Percentiles rank a stretch among this genome's conserved stretches.
These are phyloP conservation scores for Sonneratia alba DNA, from an alignment of 345 rosid genomes.

Conservation along the genomic window DNA sequence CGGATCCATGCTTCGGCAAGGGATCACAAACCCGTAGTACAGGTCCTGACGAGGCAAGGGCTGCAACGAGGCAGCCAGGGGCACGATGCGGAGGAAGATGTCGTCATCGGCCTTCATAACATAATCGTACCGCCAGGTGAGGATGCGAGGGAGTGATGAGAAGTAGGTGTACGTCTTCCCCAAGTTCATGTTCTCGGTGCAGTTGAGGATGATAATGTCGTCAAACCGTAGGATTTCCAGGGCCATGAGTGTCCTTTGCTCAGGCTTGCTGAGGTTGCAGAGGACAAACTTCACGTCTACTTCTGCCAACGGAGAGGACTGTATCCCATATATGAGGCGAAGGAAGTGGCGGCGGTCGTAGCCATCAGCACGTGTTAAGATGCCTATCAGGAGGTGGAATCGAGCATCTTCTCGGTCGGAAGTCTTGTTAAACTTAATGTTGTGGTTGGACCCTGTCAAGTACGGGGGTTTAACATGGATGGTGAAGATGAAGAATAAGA, in stretches of 20 bases:
- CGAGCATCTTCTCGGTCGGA: no score
- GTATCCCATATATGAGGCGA: slow-evolving; percentile 27
- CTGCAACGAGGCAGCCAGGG: slow-evolving; percentile 17
- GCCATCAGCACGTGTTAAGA: slow-evolving; percentile 21
- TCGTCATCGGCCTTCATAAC: slow-evolving; percentile 40
- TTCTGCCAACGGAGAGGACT: slow-evolving; percentile 15
- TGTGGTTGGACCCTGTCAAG: no score
- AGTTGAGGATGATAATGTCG: slow-evolving; percentile 32
- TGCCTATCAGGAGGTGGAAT: slow-evolving; percentile 15
- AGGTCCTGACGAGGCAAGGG: slow-evolving; percentile 22
- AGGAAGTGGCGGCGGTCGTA: slow-evolving; percentile 31
- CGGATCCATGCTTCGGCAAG: slow-evolving; percentile 27
- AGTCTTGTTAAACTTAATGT: no score
- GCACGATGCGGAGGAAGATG: slow-evolving; percentile 17
- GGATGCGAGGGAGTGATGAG: slow-evolving; percentile 24
- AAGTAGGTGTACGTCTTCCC: slow-evolving; percentile 37
- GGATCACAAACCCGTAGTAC: slow-evolving; percentile 37
- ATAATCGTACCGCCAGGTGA: slow-evolving; percentile 17
- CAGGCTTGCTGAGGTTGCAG: slow-evolving; percentile 22
- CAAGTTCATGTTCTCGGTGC: slow-evolving; percentile 36
- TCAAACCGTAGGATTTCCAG: slow-evolving; percentile 24
- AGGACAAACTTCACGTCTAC: slow-evolving; percentile 29
- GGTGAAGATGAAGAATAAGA: no score
- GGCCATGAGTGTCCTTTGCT: slow-evolving; percentile 17
- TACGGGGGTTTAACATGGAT: no score